phyloP scores from a whole-genome alignment of 2,329 filamentous ascomycete species.

The Curvularia sp. region DNA sequence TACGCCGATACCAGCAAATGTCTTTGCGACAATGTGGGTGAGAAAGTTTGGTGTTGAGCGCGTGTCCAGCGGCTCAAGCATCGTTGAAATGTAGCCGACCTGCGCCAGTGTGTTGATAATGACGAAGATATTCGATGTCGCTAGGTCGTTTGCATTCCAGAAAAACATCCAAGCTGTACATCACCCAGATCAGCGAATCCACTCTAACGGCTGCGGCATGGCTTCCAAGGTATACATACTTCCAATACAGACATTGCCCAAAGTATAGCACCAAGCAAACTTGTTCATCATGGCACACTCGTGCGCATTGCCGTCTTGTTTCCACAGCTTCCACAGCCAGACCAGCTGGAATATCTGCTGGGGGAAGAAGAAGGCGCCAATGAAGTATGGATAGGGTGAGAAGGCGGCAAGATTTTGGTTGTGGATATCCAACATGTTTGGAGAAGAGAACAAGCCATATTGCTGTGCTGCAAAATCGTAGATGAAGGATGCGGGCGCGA shows the following conservation, averaged over 20 bases:
- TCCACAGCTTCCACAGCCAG: constrained; percentile 65
- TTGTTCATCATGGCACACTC: constrained; percentile 61
- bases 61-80: constrained; percentile 60
- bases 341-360: constrained; percentile 66
- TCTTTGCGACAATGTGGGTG: constrained; percentile 66
- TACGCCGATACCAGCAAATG: constrained; percentile 67
- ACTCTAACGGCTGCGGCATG: background rate
- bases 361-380: constrained; percentile 67
- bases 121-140: constrained; percentile 64
- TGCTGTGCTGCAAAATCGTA: constrained; percentile 66
- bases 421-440: constrained; percentile 68
- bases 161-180: constrained; percentile 65
- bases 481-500: constrained; percentile 63
- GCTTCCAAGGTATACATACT: constrained; percentile 49
- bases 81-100: constrained; percentile 61
- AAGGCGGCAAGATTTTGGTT: constrained; percentile 66
- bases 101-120: constrained; percentile 63
- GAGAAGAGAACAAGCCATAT: constrained; percentile 64
- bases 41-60: constrained; percentile 60
- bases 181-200: background rate
- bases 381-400: constrained; percentile 65
- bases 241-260: constrained; percentile 67
- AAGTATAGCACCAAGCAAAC: constrained; percentile 63
- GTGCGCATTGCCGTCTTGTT: constrained; percentile 54
- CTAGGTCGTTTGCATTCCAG: constrained; percentile 63